Evolutionary conservation across 139 green algal genomes (phyloP), one percentile per base, ranked within the genome.

Genomic region (Chlamydomonas sp.): DNA sequence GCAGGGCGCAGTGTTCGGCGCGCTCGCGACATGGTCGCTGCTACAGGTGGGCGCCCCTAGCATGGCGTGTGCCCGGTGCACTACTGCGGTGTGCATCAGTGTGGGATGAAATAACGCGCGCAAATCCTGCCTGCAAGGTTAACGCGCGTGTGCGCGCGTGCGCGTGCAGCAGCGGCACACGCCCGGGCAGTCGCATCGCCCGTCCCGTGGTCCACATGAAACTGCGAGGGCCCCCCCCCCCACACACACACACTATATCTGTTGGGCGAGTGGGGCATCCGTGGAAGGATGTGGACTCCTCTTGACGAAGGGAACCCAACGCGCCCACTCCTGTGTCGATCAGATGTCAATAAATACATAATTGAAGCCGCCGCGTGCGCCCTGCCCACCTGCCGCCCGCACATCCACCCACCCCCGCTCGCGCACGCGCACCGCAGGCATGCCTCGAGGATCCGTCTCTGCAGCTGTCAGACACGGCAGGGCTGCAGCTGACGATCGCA

Each of bases 401-500:
- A 22, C 67, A 48, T 33, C 63, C n/a, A n/a, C n/a, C n/a, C n/a
- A n/a, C n/a, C n/a, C n/a, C n/a, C n/a, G n/a, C n/a, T n/a, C n/a
- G n/a, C n/a, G n/a, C n/a, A n/a, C 43, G 10, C 13, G 43, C 16
- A 54, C 43, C 16, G 61, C 81, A 88, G 81, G 85, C 80, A 1
- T 20, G 90, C 24, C 71, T 83, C 1, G 81, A 91, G 58, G 72
- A 79, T 1, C 72, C 77, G 0, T 75, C 80, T 34, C 71, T 74
- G 4, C 82, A 79, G 77, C 72, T 70, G 29, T 60, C 50, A 1
- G 88, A 92, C 35, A 85, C 90, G 3, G 86, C 87, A 5, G 86
- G 87, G 0, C 50, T 92, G 35, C 90, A 92, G 76, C 76, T 96
- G 47, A 85, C 89, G 2, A 71, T 94, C 16, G 89, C 83, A 3